Conservation (phyloP, 257 asterid species). For the Datura wrightii region DNA sequence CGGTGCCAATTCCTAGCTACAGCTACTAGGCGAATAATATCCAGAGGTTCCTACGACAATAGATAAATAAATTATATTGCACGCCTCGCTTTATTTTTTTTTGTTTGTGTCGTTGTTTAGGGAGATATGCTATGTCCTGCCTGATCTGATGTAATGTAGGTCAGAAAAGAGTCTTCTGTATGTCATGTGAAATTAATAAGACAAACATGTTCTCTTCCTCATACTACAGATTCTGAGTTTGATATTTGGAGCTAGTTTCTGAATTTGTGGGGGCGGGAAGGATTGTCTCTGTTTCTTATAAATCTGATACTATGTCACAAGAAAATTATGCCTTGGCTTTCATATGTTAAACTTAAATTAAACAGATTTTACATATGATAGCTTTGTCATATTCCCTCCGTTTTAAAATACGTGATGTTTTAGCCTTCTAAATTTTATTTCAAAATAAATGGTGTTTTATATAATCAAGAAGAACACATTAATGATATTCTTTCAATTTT, state of each 20-base stretch:
- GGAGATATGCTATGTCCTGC: background rate
- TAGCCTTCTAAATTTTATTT: no score
- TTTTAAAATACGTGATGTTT: no score
- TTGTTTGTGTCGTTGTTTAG: background rate
- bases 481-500: no score
- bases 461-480: no score
- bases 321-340: background rate
- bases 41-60: background rate
- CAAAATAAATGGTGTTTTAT: no score
- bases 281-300: background rate
- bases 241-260: constrained; percentile 1
- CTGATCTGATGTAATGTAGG: constrained; percentile 28
- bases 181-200: constrained; percentile 28
- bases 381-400: background rate
- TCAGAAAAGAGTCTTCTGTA: constrained; percentile 21
- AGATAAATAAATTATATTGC: background rate
- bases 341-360: background rate
- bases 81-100: background rate
- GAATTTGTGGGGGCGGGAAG: background rate
- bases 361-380: background rate
- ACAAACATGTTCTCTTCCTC: background rate
- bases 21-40: constrained; percentile 30
- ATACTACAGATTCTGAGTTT: background rate
- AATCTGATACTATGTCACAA: background rate
- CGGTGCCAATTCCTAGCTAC: background rate